Percentiles rank a stretch among this genome's conserved stretches.
phyloP scores from a whole-genome alignment of 352 stramenopile species.

The Thraustochytrium striatum region DNA sequence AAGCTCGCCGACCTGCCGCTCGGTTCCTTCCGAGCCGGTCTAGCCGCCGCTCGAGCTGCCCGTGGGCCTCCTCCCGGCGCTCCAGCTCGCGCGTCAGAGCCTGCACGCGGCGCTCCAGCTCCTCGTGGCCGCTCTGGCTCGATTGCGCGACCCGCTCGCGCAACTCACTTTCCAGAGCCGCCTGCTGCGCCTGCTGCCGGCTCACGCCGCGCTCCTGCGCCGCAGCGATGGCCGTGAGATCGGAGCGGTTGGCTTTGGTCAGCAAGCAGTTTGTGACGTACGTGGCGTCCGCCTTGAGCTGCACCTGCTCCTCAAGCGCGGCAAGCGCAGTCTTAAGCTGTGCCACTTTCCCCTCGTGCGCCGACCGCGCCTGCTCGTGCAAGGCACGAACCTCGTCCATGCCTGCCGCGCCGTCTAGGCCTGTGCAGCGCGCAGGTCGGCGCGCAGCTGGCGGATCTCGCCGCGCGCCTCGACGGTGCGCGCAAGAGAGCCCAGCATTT shows the following conservation, averaged over 20 bases:
- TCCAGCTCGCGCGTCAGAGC: too few species aligned
- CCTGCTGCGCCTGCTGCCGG: too few species aligned
- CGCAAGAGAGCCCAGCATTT: not conserved
- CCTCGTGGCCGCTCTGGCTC: too few species aligned
- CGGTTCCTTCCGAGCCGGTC: too few species aligned
- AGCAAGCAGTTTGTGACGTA: constrained; percentile 43
- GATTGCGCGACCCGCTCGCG: too few species aligned
- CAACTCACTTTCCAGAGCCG: too few species aligned
- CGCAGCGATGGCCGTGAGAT: not conserved
- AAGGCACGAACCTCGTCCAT: too few species aligned
- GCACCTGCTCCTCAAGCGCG: not conserved
- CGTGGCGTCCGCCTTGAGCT: constrained; percentile 34
- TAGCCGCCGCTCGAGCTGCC: too few species aligned
- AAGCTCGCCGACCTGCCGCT: too few species aligned
- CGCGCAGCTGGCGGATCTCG: not conserved
- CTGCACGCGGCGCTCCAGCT: too few species aligned
- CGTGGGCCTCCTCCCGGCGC: too few species aligned
- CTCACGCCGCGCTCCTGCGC: not conserved
- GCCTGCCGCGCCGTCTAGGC: not conserved
- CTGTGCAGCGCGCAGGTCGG: not conserved
- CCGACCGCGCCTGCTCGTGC: not conserved
- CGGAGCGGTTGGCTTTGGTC: constrained; percentile 39
- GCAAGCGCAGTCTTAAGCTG: not conserved
- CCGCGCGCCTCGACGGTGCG: not conserved
- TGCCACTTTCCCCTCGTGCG: not conserved